A percentile compares a stretch with the other conserved stretches of the same genome.
phyloP scores from a whole-genome alignment of 768 basidiomycete species.

The Kwoniella europaea region DNA sequence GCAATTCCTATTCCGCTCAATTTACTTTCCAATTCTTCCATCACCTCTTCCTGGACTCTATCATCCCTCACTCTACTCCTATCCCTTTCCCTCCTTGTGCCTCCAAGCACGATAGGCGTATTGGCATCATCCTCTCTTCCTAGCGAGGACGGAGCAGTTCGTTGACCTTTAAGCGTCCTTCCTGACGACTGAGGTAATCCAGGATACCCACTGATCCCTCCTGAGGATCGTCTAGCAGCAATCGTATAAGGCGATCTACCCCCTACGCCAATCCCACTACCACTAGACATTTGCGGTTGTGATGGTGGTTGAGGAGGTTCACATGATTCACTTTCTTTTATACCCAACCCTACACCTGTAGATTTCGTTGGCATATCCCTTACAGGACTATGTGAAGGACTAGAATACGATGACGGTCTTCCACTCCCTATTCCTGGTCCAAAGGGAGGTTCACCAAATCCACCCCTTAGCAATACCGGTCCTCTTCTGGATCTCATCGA shows the following conservation, averaged over 20 bases:
- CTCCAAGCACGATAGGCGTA: background rate
- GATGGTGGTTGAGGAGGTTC: background rate
- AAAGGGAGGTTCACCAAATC: constrained; percentile 34
- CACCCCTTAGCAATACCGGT: constrained; percentile 51
- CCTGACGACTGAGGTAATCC: background rate
- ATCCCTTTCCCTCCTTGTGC: background rate
- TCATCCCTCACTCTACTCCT: background rate
- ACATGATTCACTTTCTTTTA: constrained; percentile 3
- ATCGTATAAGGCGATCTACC: constrained; percentile 3
- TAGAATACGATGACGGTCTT: constrained; percentile 10
- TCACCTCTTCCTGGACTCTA: background rate
- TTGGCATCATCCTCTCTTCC: constrained; percentile 8
- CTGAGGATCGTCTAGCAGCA: constrained; percentile 5
- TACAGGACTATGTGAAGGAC: constrained; percentile 24
- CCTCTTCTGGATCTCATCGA: constrained; percentile 36
- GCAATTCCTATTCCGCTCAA: background rate
- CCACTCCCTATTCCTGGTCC: background rate
- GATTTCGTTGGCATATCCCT: constrained; percentile 2
- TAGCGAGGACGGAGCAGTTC: constrained; percentile 22
- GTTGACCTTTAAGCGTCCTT: constrained; percentile 6
- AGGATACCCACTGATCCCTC: constrained; percentile 4
- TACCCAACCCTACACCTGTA: constrained; percentile 21
- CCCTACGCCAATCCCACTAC: background rate
- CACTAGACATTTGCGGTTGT: background rate
- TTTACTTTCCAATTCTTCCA: background rate